Percentiles rank a stretch among this genome's conserved stretches.
Conservation (phyloP, 306 rosid species). For the Quercus dentata region DNA sequence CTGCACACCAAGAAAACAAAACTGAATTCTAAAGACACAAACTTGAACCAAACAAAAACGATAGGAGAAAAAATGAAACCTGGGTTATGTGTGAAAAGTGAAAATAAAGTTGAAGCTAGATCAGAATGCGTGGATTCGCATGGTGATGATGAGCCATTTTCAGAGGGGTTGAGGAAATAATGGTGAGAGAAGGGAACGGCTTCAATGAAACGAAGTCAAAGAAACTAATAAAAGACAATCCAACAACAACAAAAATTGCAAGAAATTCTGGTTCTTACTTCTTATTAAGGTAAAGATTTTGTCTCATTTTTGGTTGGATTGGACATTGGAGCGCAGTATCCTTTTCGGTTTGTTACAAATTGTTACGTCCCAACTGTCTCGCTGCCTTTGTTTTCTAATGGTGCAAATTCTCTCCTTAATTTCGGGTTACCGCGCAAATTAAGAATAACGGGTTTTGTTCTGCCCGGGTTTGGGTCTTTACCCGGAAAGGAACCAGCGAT, state of each 20-base stretch:
- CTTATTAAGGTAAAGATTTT: no score
- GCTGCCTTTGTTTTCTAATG: neutral
- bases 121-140: neutral
- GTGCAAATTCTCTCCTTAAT: constrained; percentile 28
- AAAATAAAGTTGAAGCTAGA: neutral
- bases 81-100: neutral
- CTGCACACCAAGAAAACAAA: neutral
- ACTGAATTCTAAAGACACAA: neutral
- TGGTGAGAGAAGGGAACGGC: neutral
- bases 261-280: neutral
- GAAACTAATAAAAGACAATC: neutral
- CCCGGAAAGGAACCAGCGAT: no score
- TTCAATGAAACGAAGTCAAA: neutral
- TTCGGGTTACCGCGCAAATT: constrained; percentile 62
- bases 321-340: no score
- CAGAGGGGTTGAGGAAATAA: neutral
- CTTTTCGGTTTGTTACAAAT: constrained; percentile 8
- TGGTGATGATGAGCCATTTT: neutral
- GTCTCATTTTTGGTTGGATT: no score
- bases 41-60: neutral
- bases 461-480: neutral
- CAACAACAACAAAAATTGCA: neutral
- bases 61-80: neutral
- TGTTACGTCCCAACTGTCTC: constrained; percentile 23
- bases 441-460: no score